phyloP scores from a whole-genome alignment of 345 rosid species.

The Theobroma cacao region DNA sequence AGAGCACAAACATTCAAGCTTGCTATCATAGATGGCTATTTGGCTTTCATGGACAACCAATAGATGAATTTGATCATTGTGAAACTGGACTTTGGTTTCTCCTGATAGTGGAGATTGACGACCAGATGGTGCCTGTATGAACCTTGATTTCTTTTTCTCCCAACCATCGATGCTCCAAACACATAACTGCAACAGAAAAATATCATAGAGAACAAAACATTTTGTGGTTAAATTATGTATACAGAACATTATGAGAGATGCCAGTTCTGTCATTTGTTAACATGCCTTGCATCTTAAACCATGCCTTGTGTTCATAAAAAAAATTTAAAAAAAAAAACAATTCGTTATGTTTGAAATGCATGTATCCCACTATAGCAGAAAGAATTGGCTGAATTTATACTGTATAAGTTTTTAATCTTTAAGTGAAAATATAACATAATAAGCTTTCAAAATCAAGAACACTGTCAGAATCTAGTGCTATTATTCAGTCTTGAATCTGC shows the following conservation, averaged over 20 bases:
- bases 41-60: conserved; percentile 31
- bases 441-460: too few species aligned
- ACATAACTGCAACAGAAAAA: conserved; percentile 27
- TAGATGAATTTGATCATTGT: conserved; percentile 36
- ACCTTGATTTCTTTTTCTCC: conserved; percentile 26
- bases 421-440: too few species aligned
- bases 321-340: too few species aligned
- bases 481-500: too few species aligned
- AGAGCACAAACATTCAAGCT: conserved; percentile 30
- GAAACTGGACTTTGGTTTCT: conserved; percentile 36
- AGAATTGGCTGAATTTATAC: too few species aligned
- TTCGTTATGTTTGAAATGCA: too few species aligned
- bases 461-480: too few species aligned
- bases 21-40: conserved; percentile 30
- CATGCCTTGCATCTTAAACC: background rate
- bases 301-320: too few species aligned
- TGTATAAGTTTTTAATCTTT: too few species aligned
- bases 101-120: conserved; percentile 14
- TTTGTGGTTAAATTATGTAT: background rate
- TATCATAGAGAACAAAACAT: background rate
- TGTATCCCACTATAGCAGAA: too few species aligned
- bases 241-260: background rate
- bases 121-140: conserved; percentile 24
- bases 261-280: background rate
- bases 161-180: conserved; percentile 42